Percentiles rank a stretch among this genome's conserved stretches.
Conservation (phyloP, 352 stramenopile species). For the Globisporangium nunn region DNA sequence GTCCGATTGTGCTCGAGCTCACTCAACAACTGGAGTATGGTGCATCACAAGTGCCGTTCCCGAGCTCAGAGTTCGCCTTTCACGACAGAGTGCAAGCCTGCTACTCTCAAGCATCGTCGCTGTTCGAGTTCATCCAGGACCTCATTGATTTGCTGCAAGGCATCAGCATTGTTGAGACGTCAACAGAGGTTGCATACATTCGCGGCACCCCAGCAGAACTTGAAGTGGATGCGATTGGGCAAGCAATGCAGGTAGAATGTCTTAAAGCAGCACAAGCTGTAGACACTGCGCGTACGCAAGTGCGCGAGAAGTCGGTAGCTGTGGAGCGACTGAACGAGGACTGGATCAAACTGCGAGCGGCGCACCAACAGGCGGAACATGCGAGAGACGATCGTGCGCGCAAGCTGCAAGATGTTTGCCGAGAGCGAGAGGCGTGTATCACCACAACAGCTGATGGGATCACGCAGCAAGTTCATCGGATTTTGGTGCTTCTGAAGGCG, state of each 20-base stretch:
- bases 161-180: slow-evolving; percentile 42
- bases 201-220: slow-evolving; percentile 16
- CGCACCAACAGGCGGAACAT: slow-evolving; percentile 8
- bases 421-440: slow-evolving; percentile 13
- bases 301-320: slow-evolving; percentile 4
- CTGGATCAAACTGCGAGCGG: slow-evolving; percentile 7
- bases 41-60: slow-evolving; percentile 19
- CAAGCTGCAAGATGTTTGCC: slow-evolving; percentile 12
- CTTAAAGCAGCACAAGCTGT: slow-evolving; percentile 11
- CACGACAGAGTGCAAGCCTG: slow-evolving; percentile 27
- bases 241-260: slow-evolving; percentile 21
- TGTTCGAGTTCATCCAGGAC: slow-evolving; percentile 33
- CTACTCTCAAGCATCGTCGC: slow-evolving; percentile 22
- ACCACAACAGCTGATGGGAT: slow-evolving; percentile 7
- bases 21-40: slow-evolving; percentile 49
- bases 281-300: slow-evolving; percentile 2
- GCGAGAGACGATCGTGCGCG: slow-evolving; percentile 11
- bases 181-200: slow-evolving; percentile 10
- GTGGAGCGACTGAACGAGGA: slow-evolving; percentile 8
- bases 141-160: slow-evolving; percentile 46
- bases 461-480: slow-evolving; percentile 11
- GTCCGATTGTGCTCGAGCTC: slow-evolving; percentile 34
- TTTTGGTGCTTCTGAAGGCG: slow-evolving; percentile 25
- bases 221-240: slow-evolving; percentile 39
- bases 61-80: slow-evolving; percentile 15